Evolutionary conservation across 1,284 basidiomycete genomes (phyloP).

Genomic region (Wolfiporia cocos): DNA sequence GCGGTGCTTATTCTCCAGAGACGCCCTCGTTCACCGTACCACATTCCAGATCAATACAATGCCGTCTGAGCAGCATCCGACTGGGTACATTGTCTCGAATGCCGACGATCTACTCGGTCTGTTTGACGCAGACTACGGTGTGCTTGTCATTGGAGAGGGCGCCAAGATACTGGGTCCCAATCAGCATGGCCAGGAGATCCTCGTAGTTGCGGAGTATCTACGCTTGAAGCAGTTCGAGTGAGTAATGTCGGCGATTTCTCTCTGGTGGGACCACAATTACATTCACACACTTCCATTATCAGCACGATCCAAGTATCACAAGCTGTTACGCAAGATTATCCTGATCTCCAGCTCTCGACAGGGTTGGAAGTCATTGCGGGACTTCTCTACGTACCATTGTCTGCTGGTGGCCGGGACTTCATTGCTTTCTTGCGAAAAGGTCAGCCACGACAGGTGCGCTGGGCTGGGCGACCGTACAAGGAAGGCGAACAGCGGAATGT

Average conservation of each 20-base stretch:
- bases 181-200: slow-evolving; percentile 79
- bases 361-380: slow-evolving; percentile 76
- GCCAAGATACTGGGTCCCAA: slow-evolving; percentile 83
- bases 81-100: slow-evolving; percentile 84
- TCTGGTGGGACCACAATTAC: neutral
- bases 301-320: slow-evolving; percentile 63
- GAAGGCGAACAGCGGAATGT: slow-evolving; percentile 28
- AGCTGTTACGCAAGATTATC: slow-evolving; percentile 67
- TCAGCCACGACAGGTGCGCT: slow-evolving; percentile 66
- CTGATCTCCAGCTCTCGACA: slow-evolving; percentile 65
- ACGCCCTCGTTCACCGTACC: slow-evolving; percentile 7
- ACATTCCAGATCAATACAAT: slow-evolving; percentile 67
- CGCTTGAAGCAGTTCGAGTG: slow-evolving; percentile 71
- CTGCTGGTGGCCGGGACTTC: slow-evolving; percentile 68
- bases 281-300: neutral
- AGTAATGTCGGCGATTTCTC: slow-evolving; percentile 21
- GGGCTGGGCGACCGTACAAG: slow-evolving; percentile 78
- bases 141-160: slow-evolving; percentile 82
- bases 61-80: slow-evolving; percentile 66
- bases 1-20: slow-evolving; percentile 1
- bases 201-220: slow-evolving; percentile 84
- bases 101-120: slow-evolving; percentile 78
- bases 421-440: slow-evolving; percentile 81
- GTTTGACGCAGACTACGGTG: slow-evolving; percentile 83
- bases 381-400: slow-evolving; percentile 74